Evolutionary conservation across 2,329 filamentous ascomycete genomes (phyloP).

Genomic region (Ceratocystiopsis brevicomis): DNA sequence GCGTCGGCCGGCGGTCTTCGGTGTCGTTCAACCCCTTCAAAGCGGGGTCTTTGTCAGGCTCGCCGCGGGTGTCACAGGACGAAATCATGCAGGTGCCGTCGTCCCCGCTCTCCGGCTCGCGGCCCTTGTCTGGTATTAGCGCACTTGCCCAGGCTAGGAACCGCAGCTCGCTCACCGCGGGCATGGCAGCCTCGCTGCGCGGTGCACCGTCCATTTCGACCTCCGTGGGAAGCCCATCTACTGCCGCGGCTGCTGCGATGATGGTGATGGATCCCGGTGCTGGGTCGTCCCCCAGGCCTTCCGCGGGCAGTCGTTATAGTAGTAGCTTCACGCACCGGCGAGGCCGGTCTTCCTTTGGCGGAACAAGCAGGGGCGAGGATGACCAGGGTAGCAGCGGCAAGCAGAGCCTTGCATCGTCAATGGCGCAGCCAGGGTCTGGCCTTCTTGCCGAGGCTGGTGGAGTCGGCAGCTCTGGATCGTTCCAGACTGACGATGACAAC

Average conservation of each 20-base stretch:
- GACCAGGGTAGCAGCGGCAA: slow-evolving; percentile 67
- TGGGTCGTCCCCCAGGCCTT: slow-evolving; percentile 57
- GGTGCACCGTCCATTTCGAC: slow-evolving; percentile 39
- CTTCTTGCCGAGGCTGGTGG: slow-evolving; percentile 49
- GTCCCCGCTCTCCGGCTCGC: slow-evolving; percentile 30
- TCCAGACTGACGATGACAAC: slow-evolving; percentile 68
- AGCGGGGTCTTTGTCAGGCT: slow-evolving; percentile 81
- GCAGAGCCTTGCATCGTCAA: slow-evolving; percentile 52
- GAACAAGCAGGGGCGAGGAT: slow-evolving; percentile 49
- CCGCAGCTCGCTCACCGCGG: slow-evolving; percentile 52
- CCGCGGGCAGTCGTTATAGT: slow-evolving; percentile 60
- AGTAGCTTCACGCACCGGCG: slow-evolving; percentile 86
- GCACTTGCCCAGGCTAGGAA: slow-evolving; percentile 42
- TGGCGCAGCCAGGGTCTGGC: slow-evolving; percentile 57
- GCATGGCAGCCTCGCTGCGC: slow-evolving; percentile 55
- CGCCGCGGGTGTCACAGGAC: slow-evolving; percentile 37
- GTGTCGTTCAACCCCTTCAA: slow-evolving; percentile 94
- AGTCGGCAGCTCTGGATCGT: slow-evolving; percentile 42
- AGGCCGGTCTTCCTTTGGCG: slow-evolving; percentile 57
- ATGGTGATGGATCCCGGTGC: slow-evolving; percentile 31
- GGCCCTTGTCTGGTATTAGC: slow-evolving; percentile 28
- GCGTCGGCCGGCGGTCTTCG: slow-evolving; percentile 50
- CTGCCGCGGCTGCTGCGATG: neutral
- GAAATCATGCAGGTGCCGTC: slow-evolving; percentile 30
- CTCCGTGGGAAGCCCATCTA: slow-evolving; percentile 6